A percentile compares a stretch with the other conserved stretches of the same genome.
Conservation (phyloP, 305 asterid genomes). For the Fraxinus greggii region DNA sequence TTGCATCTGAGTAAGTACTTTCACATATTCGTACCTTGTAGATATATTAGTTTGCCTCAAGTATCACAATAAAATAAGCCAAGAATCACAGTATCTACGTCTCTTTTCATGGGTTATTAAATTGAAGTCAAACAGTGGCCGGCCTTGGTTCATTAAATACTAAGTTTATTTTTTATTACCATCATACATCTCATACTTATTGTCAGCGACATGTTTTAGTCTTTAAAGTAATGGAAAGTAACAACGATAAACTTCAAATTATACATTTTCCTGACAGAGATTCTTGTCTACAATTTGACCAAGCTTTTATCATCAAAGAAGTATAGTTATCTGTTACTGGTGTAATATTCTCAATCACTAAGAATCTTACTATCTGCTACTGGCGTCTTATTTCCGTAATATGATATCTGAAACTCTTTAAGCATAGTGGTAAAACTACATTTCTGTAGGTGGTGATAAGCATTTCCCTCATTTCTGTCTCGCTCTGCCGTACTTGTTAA, state of each 20-base stretch:
- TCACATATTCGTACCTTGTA: conserved; percentile 3
- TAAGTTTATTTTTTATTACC: not conserved
- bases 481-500: conserved; percentile 6
- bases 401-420: conserved; percentile 1
- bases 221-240: not conserved
- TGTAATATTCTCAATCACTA: not conserved
- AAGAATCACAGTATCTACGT: conserved; percentile 2
- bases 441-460: conserved; percentile 11
- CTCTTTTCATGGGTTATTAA: not conserved
- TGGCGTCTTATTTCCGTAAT: conserved; percentile 15
- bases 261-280: not conserved
- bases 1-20: conserved; percentile 49
- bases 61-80: conserved; percentile 5
- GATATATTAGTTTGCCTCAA: not conserved
- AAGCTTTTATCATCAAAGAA: conserved; percentile 16
- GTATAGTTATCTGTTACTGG: not conserved
- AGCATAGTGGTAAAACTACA: not conserved
- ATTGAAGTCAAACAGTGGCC: not conserved
- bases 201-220: not conserved
- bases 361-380: not conserved
- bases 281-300: conserved; percentile 5
- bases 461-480: not conserved
- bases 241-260: conserved; percentile 6
- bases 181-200: not conserved
- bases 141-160: not conserved